Evolutionary conservation across 352 stramenopile species (phyloP).

Genomic region (Globisporangium apiculatum): DNA sequence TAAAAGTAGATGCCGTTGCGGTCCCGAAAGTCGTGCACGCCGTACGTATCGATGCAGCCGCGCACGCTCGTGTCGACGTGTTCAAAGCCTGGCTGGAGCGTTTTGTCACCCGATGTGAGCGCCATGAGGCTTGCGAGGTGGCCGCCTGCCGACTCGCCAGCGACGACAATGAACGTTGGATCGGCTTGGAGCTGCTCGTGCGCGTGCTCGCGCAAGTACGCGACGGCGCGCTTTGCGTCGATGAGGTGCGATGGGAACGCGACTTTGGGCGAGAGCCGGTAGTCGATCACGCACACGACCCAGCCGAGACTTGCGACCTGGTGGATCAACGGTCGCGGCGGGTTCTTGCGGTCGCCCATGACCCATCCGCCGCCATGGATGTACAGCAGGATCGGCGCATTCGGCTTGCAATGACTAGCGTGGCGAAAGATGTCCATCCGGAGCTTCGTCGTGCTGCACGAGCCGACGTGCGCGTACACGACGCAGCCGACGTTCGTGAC

Average conservation of each 20-base stretch:
- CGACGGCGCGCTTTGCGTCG: constrained; percentile 54
- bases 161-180: constrained; percentile 48
- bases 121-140: constrained; percentile 65
- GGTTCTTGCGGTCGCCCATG: constrained; percentile 40
- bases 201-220: constrained; percentile 37
- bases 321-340: constrained; percentile 44
- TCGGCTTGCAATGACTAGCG: constrained; percentile 17
- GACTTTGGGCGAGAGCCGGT: constrained; percentile 51
- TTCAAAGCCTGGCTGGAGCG: constrained; percentile 70
- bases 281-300: constrained; percentile 67
- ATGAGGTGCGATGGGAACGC: constrained; percentile 56
- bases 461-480: constrained; percentile 48
- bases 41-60: constrained; percentile 66
- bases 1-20: constrained; percentile 55
- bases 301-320: constrained; percentile 48
- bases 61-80: constrained; percentile 67
- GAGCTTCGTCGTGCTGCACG: constrained; percentile 36
- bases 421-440: constrained; percentile 66
- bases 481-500: constrained; percentile 34
- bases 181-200: constrained; percentile 27
- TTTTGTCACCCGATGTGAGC: constrained; percentile 57
- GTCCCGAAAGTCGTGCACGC: constrained; percentile 72
- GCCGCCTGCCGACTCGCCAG: constrained; percentile 56
- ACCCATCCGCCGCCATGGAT: constrained; percentile 65
- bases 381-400: constrained; percentile 60